Evolutionary conservation across 2,329 filamentous ascomycete species (phyloP).

Genomic region (Ceratocystiopsis minuta): DNA sequence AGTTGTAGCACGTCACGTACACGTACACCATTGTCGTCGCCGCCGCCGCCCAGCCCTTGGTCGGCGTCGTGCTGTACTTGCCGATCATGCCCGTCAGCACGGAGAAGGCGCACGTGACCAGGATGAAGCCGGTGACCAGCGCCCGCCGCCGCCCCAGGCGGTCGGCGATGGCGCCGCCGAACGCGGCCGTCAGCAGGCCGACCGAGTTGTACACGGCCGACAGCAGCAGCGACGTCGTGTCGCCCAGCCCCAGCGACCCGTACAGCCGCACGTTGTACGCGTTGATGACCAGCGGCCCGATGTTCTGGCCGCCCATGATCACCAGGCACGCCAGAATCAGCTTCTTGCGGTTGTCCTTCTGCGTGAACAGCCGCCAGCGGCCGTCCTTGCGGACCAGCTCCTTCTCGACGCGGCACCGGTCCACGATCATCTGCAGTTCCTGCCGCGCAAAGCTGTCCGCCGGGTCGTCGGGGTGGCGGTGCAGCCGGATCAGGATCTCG

Average conservation of each 20-base stretch:
- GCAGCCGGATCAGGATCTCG: not conserved
- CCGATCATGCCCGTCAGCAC: conserved; percentile 1
- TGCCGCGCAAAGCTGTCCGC: not conserved
- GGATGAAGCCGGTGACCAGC: not conserved
- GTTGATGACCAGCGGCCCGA: conserved; percentile 4
- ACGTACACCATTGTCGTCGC: not conserved
- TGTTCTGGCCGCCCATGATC: conserved; percentile 4
- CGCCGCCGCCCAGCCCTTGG: not conserved
- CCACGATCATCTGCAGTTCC: conserved; percentile 1
- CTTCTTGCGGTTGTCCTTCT: conserved; percentile 1
- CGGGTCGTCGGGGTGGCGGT: not conserved
- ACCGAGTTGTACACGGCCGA: conserved; percentile 2
- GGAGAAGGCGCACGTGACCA: conserved; percentile 1
- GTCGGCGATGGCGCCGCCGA: not conserved
- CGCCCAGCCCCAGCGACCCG: not conserved
- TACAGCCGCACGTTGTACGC: conserved; percentile 1
- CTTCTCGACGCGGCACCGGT: not conserved
- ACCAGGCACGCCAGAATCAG: conserved; percentile 3
- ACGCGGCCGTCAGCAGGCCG: not conserved
- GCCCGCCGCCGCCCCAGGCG: not conserved
- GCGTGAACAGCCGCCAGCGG: conserved; percentile 1
- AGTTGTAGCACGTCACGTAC: conserved; percentile 1
- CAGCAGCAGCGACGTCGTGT: conserved; percentile 1
- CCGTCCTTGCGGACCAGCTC: not conserved
- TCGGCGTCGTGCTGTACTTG: conserved; percentile 2